These are phyloP conservation scores for Flaveria trinervia DNA, from an alignment of 129 eudicot species.

Conservation along the genomic window DNA sequence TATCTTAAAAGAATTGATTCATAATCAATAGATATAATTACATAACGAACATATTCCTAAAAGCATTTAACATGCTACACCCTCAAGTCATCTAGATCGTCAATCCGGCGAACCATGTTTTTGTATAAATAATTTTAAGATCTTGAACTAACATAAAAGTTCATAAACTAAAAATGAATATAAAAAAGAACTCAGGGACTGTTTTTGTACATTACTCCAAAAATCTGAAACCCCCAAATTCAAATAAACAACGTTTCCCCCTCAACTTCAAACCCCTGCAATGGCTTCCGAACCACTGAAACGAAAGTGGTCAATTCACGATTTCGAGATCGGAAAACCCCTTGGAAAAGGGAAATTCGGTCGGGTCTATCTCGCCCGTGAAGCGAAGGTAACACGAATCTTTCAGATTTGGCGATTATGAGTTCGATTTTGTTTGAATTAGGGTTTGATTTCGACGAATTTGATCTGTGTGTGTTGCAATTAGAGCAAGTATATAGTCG, in stretches of 20 bases:
- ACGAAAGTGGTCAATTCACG: slow-evolving; percentile 56
- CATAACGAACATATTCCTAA: too few species aligned
- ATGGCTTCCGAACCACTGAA: slow-evolving; percentile 34
- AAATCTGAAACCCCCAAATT: background rate
- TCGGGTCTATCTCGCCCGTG: slow-evolving; percentile 92
- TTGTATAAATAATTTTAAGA: too few species aligned
- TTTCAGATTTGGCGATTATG: background rate
- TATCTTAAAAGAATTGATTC: too few species aligned
- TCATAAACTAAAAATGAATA: too few species aligned
- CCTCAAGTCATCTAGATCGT: too few species aligned
- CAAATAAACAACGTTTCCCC: slow-evolving; percentile 21
- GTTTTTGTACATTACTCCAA: background rate
- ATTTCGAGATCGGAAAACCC: slow-evolving; percentile 87
- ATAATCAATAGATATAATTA: too few species aligned
- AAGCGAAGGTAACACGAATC: slow-evolving; percentile 52
- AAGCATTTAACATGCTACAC: too few species aligned
- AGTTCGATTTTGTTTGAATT: slow-evolving; percentile 1
- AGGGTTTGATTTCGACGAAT: slow-evolving; percentile 12
- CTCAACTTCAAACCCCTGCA: slow-evolving; percentile 7
- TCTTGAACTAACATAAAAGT: too few species aligned
- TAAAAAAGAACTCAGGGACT: background rate
- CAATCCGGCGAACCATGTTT: too few species aligned
- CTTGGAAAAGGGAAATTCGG: slow-evolving; percentile 94
- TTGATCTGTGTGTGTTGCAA: slow-evolving; percentile 2
- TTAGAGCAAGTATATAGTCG: slow-evolving; percentile 80